Evolutionary conservation across 768 basidiomycete species (phyloP), one percentile per base, ranked within the genome.

Genomic region (Russula compacta): DNA sequence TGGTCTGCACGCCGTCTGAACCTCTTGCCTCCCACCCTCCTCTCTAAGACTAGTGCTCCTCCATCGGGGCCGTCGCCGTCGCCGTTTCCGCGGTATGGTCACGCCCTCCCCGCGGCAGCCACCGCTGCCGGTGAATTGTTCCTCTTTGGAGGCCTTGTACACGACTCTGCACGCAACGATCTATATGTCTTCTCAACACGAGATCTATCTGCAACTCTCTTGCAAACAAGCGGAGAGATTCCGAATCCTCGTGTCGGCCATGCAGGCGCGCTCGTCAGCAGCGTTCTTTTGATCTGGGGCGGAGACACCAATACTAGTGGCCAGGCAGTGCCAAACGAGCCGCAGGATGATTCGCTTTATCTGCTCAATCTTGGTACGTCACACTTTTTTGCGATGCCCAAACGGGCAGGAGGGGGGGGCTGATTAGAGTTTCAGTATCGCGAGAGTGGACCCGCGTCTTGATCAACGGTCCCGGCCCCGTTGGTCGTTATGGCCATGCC

Each of bases 271-370:
- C 83, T 98, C 53, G 93, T 98, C 59, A 92, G 93, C 72, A 93
- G 89, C 69, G 95, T 98, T 53, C 78, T 99, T 61, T 89, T 98
- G 61, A 87, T 98, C 4, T 99, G 97, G 97, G 97, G 97, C 36
- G 97, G 95, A 29, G 97, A 99, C 71, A 98, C 95, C 4, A 95
- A 92, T 74, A 83, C 85, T 14, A 86, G 87, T 67, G 76, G 77
- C 24, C 81, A 77, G 72, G 75, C 79, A 36, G 81, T 78, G 66
- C 78, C 77, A 9, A 75, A 77, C 10, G 92, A 93, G 62, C 84
- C 81, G 66, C 90, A 94, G 74, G 97, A 98, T 71, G 92, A 98
- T 72, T 88, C 84, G 0, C 76, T 98, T 47, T 98, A 98, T 78
- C 79, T 99, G 10, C 78, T 99, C 50, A 98, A 98, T 72, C 82